A percentile compares a stretch with the other conserved stretches of the same genome.
Evolutionary conservation across 768 basidiomycete species (phyloP).

Genomic region (Cantharellus anzutake): DNA sequence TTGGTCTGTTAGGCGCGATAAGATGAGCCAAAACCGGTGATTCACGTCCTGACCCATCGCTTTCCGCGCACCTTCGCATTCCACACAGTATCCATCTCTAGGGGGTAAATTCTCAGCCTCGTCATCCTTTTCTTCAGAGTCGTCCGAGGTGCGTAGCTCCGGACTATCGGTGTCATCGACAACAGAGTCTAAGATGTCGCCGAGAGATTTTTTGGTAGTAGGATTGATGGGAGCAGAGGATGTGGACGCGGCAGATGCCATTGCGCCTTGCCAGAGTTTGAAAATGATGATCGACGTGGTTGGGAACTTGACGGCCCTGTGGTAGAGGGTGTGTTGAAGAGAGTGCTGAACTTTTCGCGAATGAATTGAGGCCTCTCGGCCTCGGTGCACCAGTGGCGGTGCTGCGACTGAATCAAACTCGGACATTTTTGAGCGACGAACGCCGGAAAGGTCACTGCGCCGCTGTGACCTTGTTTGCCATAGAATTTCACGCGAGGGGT

Average conservation of each 20-base stretch:
- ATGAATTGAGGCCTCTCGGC: no score
- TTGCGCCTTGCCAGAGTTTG: not conserved
- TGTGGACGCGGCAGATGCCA: not conserved
- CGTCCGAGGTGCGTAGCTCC: slow-evolving; percentile 1
- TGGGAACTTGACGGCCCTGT: not conserved
- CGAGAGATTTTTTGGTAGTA: not conserved
- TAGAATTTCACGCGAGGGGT: no score
- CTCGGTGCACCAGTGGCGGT: no score
- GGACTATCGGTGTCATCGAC: not conserved
- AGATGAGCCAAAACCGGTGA: not conserved
- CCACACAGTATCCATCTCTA: slow-evolving; percentile 31
- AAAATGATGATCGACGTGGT: not conserved
- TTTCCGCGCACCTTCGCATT: slow-evolving; percentile 55
- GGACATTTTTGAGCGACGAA: no score
- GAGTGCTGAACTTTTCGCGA: no score
- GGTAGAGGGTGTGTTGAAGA: no score
- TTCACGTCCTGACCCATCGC: not conserved
- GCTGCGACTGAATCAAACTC: no score
- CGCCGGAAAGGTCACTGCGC: no score
- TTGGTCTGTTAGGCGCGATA: slow-evolving; percentile 36
- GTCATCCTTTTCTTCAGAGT: slow-evolving; percentile 1
- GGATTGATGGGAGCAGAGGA: not conserved
- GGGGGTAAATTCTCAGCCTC: slow-evolving; percentile 5
- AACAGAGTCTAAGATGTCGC: not conserved
- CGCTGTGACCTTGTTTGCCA: no score